Evolutionary conservation across 441 rosid genomes (phyloP), one percentile per base, ranked within the genome.

Genomic region (Jatropha podagrica): DNA sequence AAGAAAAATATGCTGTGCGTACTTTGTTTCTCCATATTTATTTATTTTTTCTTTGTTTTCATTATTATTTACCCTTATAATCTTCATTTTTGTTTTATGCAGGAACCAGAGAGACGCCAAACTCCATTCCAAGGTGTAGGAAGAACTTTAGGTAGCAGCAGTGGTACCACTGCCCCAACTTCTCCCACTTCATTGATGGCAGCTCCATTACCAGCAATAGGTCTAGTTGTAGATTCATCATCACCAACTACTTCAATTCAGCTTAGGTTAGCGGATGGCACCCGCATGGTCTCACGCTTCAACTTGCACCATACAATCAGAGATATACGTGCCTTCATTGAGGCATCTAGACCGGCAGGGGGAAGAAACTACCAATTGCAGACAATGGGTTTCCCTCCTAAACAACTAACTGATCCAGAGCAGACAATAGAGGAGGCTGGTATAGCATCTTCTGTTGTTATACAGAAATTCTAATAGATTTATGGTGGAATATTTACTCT

Each of bases 381-480:
- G 81, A 81, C 90, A 51, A 91, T 93, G 98, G 99, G 98, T 27
- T 95, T 95, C 73, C 98, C 99, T 72, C 99, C 97, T 1, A 86
- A 85, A 77, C 86, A 85, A 52, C 93, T 94, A 38, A 74, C 83
- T 11, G 94, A 92, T 81, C 84, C 60, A 42, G 75, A 83, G 55
- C 90, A 89, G 86, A 91, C 95, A 42, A 85, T 95, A 65, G 90
- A 89, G 81, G 85, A 87, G 81, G 98, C 96, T 5, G 96, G 95
- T 70, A 93, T 95, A 3, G 92, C 92, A 76, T 92, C 86, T 84
- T 91, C 98, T n/a, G 99, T 95, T 20, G 88, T 95, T 40, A 90
- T 95, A 77, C 99, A 95, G 88, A 93, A 89, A 80, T 72, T 89
- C 83, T 94, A 84, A 66, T n/a, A 12, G 69, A 49, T 68, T 56